Evolutionary conservation across 108 stramenopile genomes (phyloP).

Genomic region (Mayamaea pseudoterrestris): DNA sequence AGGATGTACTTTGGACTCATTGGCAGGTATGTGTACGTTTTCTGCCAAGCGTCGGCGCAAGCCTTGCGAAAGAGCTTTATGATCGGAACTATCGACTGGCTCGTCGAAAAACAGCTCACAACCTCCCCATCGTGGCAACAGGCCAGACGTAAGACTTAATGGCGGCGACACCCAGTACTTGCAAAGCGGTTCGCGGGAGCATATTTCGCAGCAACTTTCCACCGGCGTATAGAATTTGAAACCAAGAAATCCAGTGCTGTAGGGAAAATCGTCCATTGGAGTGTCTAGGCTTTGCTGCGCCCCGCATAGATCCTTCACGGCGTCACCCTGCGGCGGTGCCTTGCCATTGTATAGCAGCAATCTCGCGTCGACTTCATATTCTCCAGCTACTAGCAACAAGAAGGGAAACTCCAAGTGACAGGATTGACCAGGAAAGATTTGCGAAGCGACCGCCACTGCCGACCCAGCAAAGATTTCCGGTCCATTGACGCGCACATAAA

Average conservation of each 20-base stretch:
- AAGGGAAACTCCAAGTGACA: slow-evolving; percentile 1
- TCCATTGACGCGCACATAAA: slow-evolving; percentile 37
- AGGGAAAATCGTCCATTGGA: not conserved
- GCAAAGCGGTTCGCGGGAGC: slow-evolving; percentile 3
- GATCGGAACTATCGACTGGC: no score
- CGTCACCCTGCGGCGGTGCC: not conserved
- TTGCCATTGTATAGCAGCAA: not conserved
- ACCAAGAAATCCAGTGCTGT: slow-evolving; percentile 1
- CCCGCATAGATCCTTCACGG: not conserved
- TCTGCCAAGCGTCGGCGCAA: not conserved
- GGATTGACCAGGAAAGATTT: no score
- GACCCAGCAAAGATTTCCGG: slow-evolving; percentile 21
- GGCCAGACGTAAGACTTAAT: not conserved
- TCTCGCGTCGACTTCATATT: not conserved
- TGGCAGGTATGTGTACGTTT: no score
- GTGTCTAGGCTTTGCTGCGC: not conserved
- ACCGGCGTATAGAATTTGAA: slow-evolving; percentile 5
- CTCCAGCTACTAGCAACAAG: not conserved
- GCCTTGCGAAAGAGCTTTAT: no score
- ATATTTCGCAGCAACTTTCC: slow-evolving; percentile 3
- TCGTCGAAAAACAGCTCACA: slow-evolving; percentile 29
- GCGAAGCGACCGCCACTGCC: slow-evolving; percentile 5
- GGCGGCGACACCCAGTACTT: slow-evolving; percentile 3
- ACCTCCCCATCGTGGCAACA: slow-evolving; percentile 6
- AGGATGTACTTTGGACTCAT: no score